phyloP scores from a whole-genome alignment of 1,284 basidiomycete species.

The Ganoderma lingzhi region DNA sequence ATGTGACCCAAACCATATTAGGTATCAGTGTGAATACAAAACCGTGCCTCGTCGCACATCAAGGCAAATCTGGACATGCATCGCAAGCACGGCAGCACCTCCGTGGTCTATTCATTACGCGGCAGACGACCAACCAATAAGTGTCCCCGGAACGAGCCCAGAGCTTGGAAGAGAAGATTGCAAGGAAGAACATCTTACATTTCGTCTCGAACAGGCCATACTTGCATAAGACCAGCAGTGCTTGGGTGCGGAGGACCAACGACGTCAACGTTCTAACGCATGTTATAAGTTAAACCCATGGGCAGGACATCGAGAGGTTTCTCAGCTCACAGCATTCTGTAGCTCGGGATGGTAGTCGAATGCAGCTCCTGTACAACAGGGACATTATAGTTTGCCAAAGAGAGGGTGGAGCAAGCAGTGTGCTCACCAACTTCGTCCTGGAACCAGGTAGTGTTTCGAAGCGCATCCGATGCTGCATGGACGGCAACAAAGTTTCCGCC shows the following conservation, averaged over 20 bases:
- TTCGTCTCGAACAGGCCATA: constrained; percentile 72
- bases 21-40: too few species aligned
- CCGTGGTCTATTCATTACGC: background rate
- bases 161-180: background rate
- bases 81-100: background rate
- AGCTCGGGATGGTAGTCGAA: constrained; percentile 82
- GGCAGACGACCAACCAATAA: background rate
- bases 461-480: constrained; percentile 75
- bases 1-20: background rate
- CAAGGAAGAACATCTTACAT: constrained; percentile 47
- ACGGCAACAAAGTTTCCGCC: constrained; percentile 79
- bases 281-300: background rate
- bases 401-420: background rate
- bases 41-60: too few species aligned
- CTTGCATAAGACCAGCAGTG: constrained; percentile 65
- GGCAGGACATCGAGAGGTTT: background rate
- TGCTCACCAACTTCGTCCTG: constrained; percentile 53
- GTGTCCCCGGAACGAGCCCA: too few species aligned
- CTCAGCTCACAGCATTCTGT: constrained; percentile 60
- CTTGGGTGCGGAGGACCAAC: constrained; percentile 71
- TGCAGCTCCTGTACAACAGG: constrained; percentile 54
- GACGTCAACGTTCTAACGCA: constrained; percentile 65
- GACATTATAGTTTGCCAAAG: background rate
- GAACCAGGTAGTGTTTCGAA: constrained; percentile 74
- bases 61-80: too few species aligned